phyloP scores from a whole-genome alignment of 2,329 filamentous ascomycete species.

The Neonectria coccinea region DNA sequence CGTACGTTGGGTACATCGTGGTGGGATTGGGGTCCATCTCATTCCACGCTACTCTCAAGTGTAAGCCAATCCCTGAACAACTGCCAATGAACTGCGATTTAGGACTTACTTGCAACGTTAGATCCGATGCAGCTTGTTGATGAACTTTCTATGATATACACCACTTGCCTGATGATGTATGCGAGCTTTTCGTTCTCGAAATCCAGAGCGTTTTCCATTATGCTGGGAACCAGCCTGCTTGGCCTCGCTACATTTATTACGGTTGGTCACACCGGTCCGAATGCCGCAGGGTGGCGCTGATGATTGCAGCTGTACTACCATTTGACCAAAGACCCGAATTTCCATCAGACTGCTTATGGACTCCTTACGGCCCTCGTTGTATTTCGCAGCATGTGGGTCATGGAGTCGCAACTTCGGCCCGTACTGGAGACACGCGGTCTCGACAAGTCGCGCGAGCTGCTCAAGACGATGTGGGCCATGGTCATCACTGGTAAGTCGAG shows the following conservation, averaged over 20 bases:
- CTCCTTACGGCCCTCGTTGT: slow-evolving; percentile 77
- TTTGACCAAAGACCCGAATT: slow-evolving; percentile 82
- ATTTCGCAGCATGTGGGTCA: slow-evolving; percentile 79
- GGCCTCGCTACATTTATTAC: slow-evolving; percentile 77
- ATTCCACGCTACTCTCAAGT: slow-evolving; percentile 69
- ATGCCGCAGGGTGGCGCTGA: slow-evolving; percentile 8
- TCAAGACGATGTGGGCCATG: slow-evolving; percentile 81
- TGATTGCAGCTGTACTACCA: slow-evolving; percentile 70
- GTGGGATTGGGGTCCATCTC: slow-evolving; percentile 67
- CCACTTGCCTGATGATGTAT: slow-evolving; percentile 66
- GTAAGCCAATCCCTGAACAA: slow-evolving; percentile 50
- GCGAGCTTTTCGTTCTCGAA: slow-evolving; percentile 80
- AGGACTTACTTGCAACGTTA: slow-evolving; percentile 42
- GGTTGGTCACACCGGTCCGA: slow-evolving; percentile 57
- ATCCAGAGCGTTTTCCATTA: slow-evolving; percentile 60
- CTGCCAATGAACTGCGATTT: not conserved
- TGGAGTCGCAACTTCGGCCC: slow-evolving; percentile 66
- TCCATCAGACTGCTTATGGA: slow-evolving; percentile 85
- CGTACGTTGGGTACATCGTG: slow-evolving; percentile 64
- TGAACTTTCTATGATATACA: slow-evolving; percentile 71
- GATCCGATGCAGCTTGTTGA: slow-evolving; percentile 71
- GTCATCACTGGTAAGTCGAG: slow-evolving; percentile 63
- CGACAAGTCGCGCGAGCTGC: slow-evolving; percentile 59
- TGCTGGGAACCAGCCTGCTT: slow-evolving; percentile 69
- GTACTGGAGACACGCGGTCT: slow-evolving; percentile 58